Conservation (phyloP, 2,329 filamentous ascomycete genomes). For the Fulvia fulva region DNA sequence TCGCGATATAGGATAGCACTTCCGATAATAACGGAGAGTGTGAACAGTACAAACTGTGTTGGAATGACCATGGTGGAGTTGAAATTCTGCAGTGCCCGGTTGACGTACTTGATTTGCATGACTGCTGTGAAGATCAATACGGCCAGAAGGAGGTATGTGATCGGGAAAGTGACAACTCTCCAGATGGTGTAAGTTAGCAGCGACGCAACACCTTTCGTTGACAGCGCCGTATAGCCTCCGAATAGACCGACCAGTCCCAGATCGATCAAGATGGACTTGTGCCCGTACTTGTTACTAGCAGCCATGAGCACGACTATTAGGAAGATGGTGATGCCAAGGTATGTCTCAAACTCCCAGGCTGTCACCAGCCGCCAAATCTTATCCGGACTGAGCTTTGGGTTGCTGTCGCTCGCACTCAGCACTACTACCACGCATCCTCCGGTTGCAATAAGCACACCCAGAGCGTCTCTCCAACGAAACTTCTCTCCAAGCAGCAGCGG, state of each 20-base stretch:
- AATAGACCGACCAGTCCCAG: conserved; percentile 89
- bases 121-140: conserved; percentile 80
- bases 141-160: conserved; percentile 80
- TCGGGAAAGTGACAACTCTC: conserved; percentile 82
- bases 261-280: conserved; percentile 83
- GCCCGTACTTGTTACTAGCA: conserved; percentile 78
- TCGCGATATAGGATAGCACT: conserved; percentile 92
- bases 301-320: conserved; percentile 77
- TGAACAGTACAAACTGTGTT: conserved; percentile 96
- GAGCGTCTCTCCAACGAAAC: conserved; percentile 79
- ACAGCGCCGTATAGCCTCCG: conserved; percentile 95
- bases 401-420: conserved; percentile 80
- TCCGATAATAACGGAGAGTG: conserved; percentile 88
- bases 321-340: conserved; percentile 69
- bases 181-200: conserved; percentile 88
- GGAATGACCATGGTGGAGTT: conserved; percentile 98
- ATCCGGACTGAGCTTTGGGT: conserved; percentile 84
- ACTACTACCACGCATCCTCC: conserved; percentile 88
- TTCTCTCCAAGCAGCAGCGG: conserved; percentile 88
- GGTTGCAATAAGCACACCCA: conserved; percentile 83
- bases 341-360: conserved; percentile 84
- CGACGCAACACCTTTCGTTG: conserved; percentile 94
- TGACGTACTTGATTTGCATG: conserved; percentile 97
- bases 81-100: conserved; percentile 83
- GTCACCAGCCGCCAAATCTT: conserved; percentile 89